These are phyloP conservation scores for Tetraselmis striata DNA, from an alignment of 139 green algal genomes.

Conservation along the genomic window DNA sequence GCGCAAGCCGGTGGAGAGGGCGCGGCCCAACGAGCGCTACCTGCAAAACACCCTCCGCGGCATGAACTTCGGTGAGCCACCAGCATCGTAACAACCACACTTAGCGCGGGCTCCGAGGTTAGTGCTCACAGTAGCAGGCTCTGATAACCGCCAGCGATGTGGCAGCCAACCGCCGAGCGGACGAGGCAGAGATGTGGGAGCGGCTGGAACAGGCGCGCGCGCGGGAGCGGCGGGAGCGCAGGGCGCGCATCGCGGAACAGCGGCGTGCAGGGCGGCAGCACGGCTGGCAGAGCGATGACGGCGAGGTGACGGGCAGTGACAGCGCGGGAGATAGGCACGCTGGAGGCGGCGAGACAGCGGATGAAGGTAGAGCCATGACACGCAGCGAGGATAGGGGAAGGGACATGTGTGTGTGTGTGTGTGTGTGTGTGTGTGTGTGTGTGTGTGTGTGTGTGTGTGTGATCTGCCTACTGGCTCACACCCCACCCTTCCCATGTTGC, in stretches of 20 bases:
- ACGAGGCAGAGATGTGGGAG: conserved; percentile 56
- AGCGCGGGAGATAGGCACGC: background rate
- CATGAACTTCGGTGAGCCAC: conserved; percentile 31
- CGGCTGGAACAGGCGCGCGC: conserved; percentile 25
- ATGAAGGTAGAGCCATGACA: background rate
- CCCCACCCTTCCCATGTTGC: too few relatives aligned
- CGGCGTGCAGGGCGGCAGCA: background rate
- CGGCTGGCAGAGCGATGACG: background rate
- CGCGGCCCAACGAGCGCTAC: conserved; percentile 62
- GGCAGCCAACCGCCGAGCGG: conserved; percentile 11
- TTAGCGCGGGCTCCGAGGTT: background rate
- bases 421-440: too few relatives aligned
- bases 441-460: too few relatives aligned
- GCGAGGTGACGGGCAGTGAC: background rate
- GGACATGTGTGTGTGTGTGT: too few relatives aligned
- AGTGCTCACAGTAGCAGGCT: background rate
- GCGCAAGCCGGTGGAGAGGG: conserved; percentile 31
- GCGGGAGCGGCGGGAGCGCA: conserved; percentile 20
- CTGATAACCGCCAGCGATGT: background rate
- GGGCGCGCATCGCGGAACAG: background rate
- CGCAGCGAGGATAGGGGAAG: background rate
- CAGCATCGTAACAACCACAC: conserved; percentile 29
- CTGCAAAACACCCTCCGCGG: conserved; percentile 52
- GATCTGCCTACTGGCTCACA: too few relatives aligned
- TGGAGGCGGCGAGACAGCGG: background rate